Base-by-base conservation (phyloP, 1,284 basidiomycete genomes). In the Ustilago curta region DNA sequence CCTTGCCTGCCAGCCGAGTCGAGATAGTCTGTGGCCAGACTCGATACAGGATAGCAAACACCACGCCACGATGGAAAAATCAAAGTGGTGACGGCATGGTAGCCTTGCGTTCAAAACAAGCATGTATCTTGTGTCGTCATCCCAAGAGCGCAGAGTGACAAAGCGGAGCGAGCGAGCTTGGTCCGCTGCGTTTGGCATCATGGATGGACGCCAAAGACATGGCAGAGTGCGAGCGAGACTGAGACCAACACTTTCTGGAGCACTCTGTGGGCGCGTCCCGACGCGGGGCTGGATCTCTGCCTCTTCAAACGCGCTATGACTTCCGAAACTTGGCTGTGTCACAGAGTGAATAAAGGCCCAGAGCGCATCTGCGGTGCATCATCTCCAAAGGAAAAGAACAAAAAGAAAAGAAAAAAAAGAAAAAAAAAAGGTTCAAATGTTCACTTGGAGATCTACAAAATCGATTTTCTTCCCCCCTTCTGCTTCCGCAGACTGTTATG, bases 341-440 rank as follows among this genome's bases (percentile, higher is more conserved):
- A 25, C 27, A 27, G 27, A 23, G 21, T 32, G 37, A 32, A 50
- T 32, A 50, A 32, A 32, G 48, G 48, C 14, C 32, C 31, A 50
- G 32, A 50, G 48, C 31, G 48, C 19, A 37, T 39, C 50, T 21
- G 25, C 21, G 50, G 23, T 40, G 50, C 32, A 51, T 51, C 5
- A 11, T n/a, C 8, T 32, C 31, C 31, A 32, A 32, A 32, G 4
- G 29, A 9, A 23, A 8, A 19, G 29, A 40, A 40, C n/a, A n/a
- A n/a, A n/a, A n/a, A n/a, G n/a, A n/a, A n/a, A n/a, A n/a, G n/a
- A n/a, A n/a, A n/a, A n/a, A n/a, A n/a, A n/a, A n/a, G n/a, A n/a
- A n/a, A n/a, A n/a, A n/a, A n/a, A n/a, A n/a, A n/a, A n/a, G n/a
- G 32, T 40, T 52, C 39, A 53, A 54, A 54, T 54, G 52, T 54